phyloP scores from a whole-genome alignment of 2,329 filamentous ascomycete genomes.

The Epichloe amarillans region DNA sequence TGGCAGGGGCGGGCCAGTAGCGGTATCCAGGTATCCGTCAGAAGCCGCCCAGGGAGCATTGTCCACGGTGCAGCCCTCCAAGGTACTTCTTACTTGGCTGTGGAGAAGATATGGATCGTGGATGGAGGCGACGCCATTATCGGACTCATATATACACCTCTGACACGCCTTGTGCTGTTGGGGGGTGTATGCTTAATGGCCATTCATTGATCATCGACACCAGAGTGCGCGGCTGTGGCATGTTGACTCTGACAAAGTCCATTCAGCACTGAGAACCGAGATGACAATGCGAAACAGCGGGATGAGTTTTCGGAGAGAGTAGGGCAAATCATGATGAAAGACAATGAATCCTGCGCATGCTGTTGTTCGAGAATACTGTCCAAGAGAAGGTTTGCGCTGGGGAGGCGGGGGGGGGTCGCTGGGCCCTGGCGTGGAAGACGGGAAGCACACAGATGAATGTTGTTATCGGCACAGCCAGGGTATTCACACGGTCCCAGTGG shows the following conservation, averaged over 20 bases:
- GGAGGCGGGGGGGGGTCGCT: background rate
- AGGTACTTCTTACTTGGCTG: constrained; percentile 7
- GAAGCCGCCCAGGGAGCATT: constrained; percentile 5
- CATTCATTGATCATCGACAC: background rate
- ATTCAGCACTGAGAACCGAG: background rate
- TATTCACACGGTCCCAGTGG: background rate
- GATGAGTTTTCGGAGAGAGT: background rate
- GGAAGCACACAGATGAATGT: background rate
- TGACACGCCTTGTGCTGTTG: background rate
- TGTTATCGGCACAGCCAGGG: constrained; percentile 2
- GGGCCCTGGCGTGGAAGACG: background rate
- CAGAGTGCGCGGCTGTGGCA: background rate
- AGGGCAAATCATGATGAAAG: constrained; percentile 3
- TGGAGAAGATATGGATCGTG: constrained; percentile 8
- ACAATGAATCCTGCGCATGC: no score
- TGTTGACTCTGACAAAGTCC: background rate
- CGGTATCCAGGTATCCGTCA: constrained; percentile 6
- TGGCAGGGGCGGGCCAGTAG: background rate
- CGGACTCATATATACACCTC: background rate
- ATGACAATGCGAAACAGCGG: no score
- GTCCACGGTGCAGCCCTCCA: constrained; percentile 7
- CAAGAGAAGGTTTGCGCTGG: background rate
- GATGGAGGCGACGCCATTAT: constrained; percentile 4
- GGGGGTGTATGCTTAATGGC: constrained; percentile 3
- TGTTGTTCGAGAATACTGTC: no score